A percentile compares a stretch with the other conserved stretches of the same genome.
phyloP scores from a whole-genome alignment of 345 rosid genomes.

The Hevea brasiliensis region DNA sequence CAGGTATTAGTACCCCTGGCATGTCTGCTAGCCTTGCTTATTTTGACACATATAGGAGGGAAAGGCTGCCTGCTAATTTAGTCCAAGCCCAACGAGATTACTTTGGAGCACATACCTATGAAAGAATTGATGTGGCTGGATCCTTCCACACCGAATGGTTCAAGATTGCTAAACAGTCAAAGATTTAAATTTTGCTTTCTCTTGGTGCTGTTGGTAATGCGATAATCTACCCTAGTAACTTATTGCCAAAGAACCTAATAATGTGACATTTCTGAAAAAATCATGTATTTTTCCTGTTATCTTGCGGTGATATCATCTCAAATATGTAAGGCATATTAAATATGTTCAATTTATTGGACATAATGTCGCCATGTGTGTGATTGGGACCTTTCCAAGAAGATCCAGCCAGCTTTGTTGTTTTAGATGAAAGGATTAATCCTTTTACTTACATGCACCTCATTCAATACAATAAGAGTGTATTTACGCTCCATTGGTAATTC shows the following conservation, averaged over 20 bases:
- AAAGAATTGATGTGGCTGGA: constrained; percentile 27
- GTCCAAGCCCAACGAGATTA: constrained; percentile 38
- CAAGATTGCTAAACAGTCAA: constrained; percentile 29
- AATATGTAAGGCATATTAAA: neutral
- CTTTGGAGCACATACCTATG: constrained; percentile 35
- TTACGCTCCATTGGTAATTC: neutral
- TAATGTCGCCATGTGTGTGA: neutral
- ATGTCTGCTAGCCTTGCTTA: constrained; percentile 37
- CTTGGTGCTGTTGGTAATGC: neutral
- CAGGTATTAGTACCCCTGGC: constrained; percentile 33
- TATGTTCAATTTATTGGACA: neutral
- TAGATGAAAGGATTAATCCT: neutral
- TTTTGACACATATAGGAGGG: constrained; percentile 38
- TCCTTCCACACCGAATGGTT: constrained; percentile 40
- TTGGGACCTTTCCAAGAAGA: neutral
- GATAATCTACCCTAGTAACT: constrained; percentile 1
- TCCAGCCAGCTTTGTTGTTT: neutral
- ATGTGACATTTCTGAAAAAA: constrained; percentile 11
- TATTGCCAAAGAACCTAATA: constrained; percentile 14
- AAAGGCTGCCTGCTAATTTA: constrained; percentile 31
- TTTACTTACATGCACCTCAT: neutral
- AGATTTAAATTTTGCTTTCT: constrained; percentile 16
- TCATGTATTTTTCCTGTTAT: neutral
- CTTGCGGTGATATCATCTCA: constrained; percentile 1
- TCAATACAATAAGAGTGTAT: neutral